Evolutionary conservation across 305 asterid genomes (phyloP), one percentile per base, ranked within the genome.

Genomic region (Fraxinus sp.): DNA sequence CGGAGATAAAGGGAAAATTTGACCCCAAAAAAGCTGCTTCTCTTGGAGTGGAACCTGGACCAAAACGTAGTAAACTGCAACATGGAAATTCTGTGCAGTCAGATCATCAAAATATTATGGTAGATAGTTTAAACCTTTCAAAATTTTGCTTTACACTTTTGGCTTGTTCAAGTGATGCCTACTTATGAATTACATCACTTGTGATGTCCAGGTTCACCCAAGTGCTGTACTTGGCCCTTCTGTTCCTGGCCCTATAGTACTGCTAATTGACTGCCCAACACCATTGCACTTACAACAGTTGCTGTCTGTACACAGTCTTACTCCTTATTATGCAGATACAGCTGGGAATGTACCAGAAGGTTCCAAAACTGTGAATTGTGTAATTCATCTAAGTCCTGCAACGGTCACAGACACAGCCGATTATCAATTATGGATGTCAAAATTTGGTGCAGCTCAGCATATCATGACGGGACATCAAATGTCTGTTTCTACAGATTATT

Each of bases 391-490:
- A 71, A 91, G 95, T 84, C 98, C 98, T 66, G 82, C 93, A 26
- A 64, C 70, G 72, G 85, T 96, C 71, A 80, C 94, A 78, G 86
- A 79, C 81, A 86, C 93, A 28, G 83, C 87, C 18, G 93, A 88
- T 68, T 96, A 96, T 85, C 92, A 83, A 83, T 87, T 33, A 49
- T 96, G 98, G 98, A 96, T 94, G 97, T 91, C 93, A 66, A 92
- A 86, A 86, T 94, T 96, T 80, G 93, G 94, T 39, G 92, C 83
- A 76, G 97, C 98, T 77, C 95, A 92, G 86, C 99, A 96, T 86
- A 91, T 96, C 88, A 91, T 96, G 98, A 98, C 98, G 73, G 98
- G 99, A 77, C 98, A 96, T 88, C 95, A 93, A 87, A 88, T 84
- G 99, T 96, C 78, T 78, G 97, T 90, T 84, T 46, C 78, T 84